Conservation (phyloP, 2,329 filamentous ascomycete species). For the Colletotrichum scovillei region DNA sequence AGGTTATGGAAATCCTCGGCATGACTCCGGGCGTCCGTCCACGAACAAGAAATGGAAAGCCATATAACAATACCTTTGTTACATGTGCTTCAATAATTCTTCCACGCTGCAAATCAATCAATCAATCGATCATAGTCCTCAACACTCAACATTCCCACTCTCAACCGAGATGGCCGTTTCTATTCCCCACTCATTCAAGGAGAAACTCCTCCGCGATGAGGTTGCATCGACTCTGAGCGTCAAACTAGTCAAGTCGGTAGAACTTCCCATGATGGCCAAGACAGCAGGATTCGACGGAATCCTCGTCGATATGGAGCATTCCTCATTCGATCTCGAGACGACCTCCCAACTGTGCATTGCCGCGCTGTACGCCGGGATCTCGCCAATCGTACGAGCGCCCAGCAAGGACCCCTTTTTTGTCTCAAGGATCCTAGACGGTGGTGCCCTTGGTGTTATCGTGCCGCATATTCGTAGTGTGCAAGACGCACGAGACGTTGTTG, state of each 20-base stretch:
- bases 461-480: constrained; percentile 52
- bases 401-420: constrained; percentile 52
- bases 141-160: background rate
- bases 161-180: constrained; percentile 36
- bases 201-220: constrained; percentile 41
- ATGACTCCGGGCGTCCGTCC: too few species aligned
- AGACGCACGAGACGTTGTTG: constrained; percentile 49
- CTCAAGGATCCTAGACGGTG: constrained; percentile 51
- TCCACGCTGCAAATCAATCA: background rate
- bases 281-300: constrained; percentile 54
- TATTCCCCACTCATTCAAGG: constrained; percentile 41
- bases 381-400: constrained; percentile 54
- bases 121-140: background rate
- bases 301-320: constrained; percentile 59
- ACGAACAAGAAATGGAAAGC: too few species aligned
- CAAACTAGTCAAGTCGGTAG: constrained; percentile 48
- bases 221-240: constrained; percentile 41
- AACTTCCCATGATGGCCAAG: constrained; percentile 51
- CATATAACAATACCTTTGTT: background rate
- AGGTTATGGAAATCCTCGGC: constrained; percentile 1
- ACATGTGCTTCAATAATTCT: background rate
- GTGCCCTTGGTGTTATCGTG: constrained; percentile 53
- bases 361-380: constrained; percentile 50
- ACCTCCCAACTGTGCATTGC: constrained; percentile 52
- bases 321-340: constrained; percentile 48